phyloP scores from a whole-genome alignment of 805 yeast species.

The Schwanniomyces yamadae region DNA sequence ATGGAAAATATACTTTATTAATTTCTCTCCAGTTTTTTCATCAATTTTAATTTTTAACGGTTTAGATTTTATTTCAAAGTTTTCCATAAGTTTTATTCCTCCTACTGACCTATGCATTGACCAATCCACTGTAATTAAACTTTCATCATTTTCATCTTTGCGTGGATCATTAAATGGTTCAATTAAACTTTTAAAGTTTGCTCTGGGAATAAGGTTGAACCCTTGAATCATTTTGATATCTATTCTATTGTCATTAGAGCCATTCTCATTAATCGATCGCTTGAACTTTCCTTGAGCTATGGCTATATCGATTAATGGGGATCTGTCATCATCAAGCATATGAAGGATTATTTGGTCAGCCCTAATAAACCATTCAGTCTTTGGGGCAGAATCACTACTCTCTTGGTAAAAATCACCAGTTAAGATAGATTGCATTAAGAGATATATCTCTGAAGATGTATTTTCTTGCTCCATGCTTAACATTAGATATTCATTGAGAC shows the following conservation, averaged over 20 bases:
- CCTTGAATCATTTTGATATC: conserved; percentile 40
- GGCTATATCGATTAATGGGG: conserved; percentile 38
- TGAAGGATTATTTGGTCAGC: conserved; percentile 41
- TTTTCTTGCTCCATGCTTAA: conserved; percentile 33
- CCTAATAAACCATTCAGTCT: conserved; percentile 35
- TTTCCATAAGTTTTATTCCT: conserved; percentile 41
- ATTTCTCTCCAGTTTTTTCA: conserved; percentile 37
- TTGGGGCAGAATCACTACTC: conserved; percentile 17
- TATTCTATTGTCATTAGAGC: conserved; percentile 37
- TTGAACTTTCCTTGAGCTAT: conserved; percentile 34
- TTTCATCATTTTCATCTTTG: conserved; percentile 7
- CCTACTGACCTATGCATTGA: conserved; percentile 42
- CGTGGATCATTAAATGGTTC: conserved; percentile 24
- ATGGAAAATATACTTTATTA: conserved; percentile 38
- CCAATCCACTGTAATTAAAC: conserved; percentile 38
- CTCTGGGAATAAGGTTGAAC: conserved; percentile 30
- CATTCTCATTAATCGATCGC: conserved; percentile 37
- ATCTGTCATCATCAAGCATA: conserved; percentile 40
- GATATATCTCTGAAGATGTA: conserved; percentile 32
- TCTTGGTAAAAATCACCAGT: conserved; percentile 29
- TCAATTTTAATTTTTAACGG: conserved; percentile 41
- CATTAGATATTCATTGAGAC: conserved; percentile 42
- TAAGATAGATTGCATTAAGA: conserved; percentile 36
- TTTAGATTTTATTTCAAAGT: conserved; percentile 33
- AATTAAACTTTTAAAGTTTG: conserved; percentile 32